Percentiles rank a stretch among this genome's conserved stretches.
phyloP scores from a whole-genome alignment of 73 alveolate genomes.

The Paramecium pentaurelia region DNA sequence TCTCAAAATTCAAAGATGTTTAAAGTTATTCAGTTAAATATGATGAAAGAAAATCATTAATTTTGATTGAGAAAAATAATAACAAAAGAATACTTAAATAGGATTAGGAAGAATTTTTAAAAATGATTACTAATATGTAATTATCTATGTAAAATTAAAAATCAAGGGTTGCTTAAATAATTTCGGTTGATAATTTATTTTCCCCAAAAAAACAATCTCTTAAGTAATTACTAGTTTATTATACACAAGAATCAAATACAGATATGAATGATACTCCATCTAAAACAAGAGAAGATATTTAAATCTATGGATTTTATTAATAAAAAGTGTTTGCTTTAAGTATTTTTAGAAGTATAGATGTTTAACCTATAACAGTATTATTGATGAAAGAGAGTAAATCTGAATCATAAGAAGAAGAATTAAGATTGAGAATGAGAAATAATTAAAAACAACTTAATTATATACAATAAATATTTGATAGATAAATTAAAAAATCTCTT shows the following conservation, averaged over 20 bases:
- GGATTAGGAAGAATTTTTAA: background rate
- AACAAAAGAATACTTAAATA: background rate
- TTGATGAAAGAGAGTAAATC: background rate
- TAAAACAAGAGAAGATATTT: background rate
- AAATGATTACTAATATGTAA: background rate
- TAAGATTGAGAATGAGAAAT: background rate
- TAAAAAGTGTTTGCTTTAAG: background rate
- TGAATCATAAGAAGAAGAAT: background rate
- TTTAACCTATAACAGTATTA: background rate
- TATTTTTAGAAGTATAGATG: background rate
- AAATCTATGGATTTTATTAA: background rate
- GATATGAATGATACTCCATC: background rate
- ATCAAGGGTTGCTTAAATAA: background rate
- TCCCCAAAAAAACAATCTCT: background rate
- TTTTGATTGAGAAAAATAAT: background rate
- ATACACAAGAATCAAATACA: background rate
- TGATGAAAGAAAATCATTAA: background rate
- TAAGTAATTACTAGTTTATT: background rate
- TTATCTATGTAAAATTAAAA: background rate
- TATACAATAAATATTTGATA: background rate
- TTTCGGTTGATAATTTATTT: background rate
- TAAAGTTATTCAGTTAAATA: background rate
- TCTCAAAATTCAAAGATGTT: background rate
- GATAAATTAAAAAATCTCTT: background rate
- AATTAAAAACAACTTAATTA: background rate